Percentiles rank a stretch among this genome's conserved stretches.
phyloP scores from a whole-genome alignment of 2,329 filamentous ascomycete genomes.

The Juglanconis oblonga region DNA sequence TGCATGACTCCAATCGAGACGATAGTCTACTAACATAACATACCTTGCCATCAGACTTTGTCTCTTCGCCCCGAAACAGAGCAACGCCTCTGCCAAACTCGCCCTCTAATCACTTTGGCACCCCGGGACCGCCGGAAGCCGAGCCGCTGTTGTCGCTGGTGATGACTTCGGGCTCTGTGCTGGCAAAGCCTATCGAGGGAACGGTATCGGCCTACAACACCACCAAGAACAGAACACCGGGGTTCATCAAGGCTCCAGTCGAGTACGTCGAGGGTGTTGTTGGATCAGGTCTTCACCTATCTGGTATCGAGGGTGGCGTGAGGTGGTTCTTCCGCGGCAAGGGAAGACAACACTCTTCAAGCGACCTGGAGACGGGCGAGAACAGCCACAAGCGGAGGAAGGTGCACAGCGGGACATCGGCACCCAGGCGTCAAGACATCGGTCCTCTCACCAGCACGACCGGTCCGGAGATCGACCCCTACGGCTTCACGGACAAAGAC shows the following conservation, averaged over 20 bases:
- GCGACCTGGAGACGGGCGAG: conserved; percentile 45
- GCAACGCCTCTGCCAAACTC: conserved; percentile 39
- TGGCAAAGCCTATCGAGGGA: conserved; percentile 80
- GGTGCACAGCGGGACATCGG: conserved; percentile 39
- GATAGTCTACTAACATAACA: conserved; percentile 18
- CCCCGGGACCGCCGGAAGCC: conserved; percentile 45
- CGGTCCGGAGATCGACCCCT: conserved; percentile 20
- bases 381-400: conserved; percentile 58
- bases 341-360: conserved; percentile 48
- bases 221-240: conserved; percentile 86
- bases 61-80: conserved; percentile 57
- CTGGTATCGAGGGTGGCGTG: conserved; percentile 83
- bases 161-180: conserved; percentile 81
- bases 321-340: conserved; percentile 72
- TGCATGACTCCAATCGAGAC: too few relatives aligned
- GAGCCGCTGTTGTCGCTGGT: conserved; percentile 85
- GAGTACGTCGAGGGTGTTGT: conserved; percentile 90
- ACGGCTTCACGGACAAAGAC: conserved; percentile 28
- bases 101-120: conserved; percentile 34
- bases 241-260: conserved; percentile 76
- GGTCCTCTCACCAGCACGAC: conserved; percentile 20
- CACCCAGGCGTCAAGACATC: conserved; percentile 28
- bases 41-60: conserved; percentile 51
- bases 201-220: conserved; percentile 82
- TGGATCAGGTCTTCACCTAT: conserved; percentile 76